A percentile compares a stretch with the other conserved stretches of the same genome.
phyloP scores from a whole-genome alignment of 2,329 filamentous ascomycete species.

The Huntiella moniliformis region DNA sequence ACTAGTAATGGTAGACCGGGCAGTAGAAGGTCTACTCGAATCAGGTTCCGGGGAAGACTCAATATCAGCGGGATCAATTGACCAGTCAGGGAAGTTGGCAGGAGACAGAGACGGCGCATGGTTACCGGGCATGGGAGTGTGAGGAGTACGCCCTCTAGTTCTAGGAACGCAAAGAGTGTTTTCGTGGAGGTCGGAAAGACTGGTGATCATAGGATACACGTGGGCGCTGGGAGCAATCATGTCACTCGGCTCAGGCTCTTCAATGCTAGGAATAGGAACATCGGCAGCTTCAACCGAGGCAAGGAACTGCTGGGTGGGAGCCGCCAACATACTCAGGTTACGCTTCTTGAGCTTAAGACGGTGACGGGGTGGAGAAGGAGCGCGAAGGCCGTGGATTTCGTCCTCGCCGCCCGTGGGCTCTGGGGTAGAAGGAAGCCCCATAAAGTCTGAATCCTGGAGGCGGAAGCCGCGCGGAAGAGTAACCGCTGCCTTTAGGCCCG shows the following conservation, averaged over 20 bases:
- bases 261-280: slow-evolving; percentile 45
- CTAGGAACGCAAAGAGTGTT: slow-evolving; percentile 23
- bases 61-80: slow-evolving; percentile 35
- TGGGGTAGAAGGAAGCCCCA: slow-evolving; percentile 24
- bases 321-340: slow-evolving; percentile 31
- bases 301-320: slow-evolving; percentile 47
- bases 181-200: slow-evolving; percentile 20
- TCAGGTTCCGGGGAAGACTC: slow-evolving; percentile 41
- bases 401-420: slow-evolving; percentile 25
- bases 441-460: slow-evolving; percentile 18
- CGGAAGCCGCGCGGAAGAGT: slow-evolving; percentile 26
- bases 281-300: slow-evolving; percentile 47
- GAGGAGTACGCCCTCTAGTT: slow-evolving; percentile 21
- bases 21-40: slow-evolving; percentile 40
- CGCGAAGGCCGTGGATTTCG: slow-evolving; percentile 15
- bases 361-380: slow-evolving; percentile 32
- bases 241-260: slow-evolving; percentile 32
- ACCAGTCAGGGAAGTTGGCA: slow-evolving; percentile 38
- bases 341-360: slow-evolving; percentile 38
- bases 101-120: slow-evolving; percentile 25
- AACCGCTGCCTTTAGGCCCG: slow-evolving; percentile 26
- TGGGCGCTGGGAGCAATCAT: slow-evolving; percentile 22
- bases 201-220: slow-evolving; percentile 18
- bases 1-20: slow-evolving; percentile 39
- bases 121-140: slow-evolving; percentile 34